Conservation (phyloP, 176 grass and related monocot species). For the Musa acuminata region DNA sequence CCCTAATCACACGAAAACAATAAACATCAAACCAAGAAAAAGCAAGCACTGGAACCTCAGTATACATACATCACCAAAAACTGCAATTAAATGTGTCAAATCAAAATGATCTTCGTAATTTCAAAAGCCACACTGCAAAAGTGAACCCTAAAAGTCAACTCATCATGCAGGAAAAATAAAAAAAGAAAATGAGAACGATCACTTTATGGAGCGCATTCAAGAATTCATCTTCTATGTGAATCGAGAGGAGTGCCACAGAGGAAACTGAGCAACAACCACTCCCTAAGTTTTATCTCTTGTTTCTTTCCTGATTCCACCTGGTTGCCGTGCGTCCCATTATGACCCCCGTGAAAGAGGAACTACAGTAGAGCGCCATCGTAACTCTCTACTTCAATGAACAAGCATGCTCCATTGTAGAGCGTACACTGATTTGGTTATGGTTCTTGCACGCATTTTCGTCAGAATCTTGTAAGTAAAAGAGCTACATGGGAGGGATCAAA, state of each 20-base stretch:
- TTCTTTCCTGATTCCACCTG: neutral
- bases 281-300: neutral
- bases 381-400: neutral
- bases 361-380: neutral
- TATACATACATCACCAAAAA: neutral
- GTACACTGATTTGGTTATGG: neutral
- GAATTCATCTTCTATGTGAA: neutral
- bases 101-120: neutral
- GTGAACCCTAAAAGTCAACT: neutral
- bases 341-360: neutral
- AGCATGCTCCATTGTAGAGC: neutral
- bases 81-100: neutral
- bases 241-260: neutral
- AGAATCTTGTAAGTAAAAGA: neutral
- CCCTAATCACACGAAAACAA: neutral
- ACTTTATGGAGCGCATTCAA: neutral
- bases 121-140: neutral
- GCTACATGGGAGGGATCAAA: neutral
- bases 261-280: neutral
- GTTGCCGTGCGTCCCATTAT: neutral
- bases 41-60: neutral
- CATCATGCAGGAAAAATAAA: neutral
- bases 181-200: neutral
- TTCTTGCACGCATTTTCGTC: neutral
- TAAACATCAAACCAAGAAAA: too few species aligned